A percentile compares a stretch with the other conserved stretches of the same genome.
These are phyloP conservation scores for Cynara cardunculus DNA, from an alignment of 129 eudicot genomes.

Conservation along the genomic window DNA sequence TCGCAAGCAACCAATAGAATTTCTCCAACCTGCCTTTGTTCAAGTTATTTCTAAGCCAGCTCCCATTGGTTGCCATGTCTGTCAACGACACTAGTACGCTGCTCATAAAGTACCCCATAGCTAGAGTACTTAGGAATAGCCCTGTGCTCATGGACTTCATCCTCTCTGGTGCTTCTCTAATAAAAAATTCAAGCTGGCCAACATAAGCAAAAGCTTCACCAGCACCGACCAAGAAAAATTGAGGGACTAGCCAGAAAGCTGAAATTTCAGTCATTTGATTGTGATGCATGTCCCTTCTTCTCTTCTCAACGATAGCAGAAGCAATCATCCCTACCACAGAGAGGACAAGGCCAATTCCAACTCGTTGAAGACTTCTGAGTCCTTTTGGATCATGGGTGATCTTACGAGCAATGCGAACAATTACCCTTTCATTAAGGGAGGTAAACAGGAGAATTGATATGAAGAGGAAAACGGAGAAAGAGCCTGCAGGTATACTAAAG, in stretches of 20 bases:
- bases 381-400: constrained; percentile 64
- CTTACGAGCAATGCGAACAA: constrained; percentile 69
- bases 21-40: constrained; percentile 59
- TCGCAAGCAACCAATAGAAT: constrained; percentile 84
- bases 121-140: constrained; percentile 70
- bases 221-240: constrained; percentile 87
- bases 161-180: constrained; percentile 92
- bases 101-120: constrained; percentile 87
- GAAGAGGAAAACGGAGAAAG: constrained; percentile 81
- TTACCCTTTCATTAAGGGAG: constrained; percentile 70
- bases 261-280: constrained; percentile 30
- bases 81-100: constrained; percentile 73
- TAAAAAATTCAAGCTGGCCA: constrained; percentile 95
- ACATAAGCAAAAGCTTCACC: constrained; percentile 98
- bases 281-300: constrained; percentile 36
- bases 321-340: constrained; percentile 75
- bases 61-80: constrained; percentile 47
- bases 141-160: constrained; percentile 99
- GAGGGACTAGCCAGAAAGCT: constrained; percentile 95
- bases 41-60: constrained; percentile 70
- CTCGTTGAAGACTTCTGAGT: constrained; percentile 67
- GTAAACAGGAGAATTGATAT: constrained; percentile 79
- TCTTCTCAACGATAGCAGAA: constrained; percentile 65
- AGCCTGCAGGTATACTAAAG: constrained; percentile 78
- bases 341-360: constrained; percentile 75